A percentile compares a stretch with the other conserved stretches of the same genome.
phyloP scores from a whole-genome alignment of 2,329 filamentous ascomycete species.

The Claviceps cyperi region DNA sequence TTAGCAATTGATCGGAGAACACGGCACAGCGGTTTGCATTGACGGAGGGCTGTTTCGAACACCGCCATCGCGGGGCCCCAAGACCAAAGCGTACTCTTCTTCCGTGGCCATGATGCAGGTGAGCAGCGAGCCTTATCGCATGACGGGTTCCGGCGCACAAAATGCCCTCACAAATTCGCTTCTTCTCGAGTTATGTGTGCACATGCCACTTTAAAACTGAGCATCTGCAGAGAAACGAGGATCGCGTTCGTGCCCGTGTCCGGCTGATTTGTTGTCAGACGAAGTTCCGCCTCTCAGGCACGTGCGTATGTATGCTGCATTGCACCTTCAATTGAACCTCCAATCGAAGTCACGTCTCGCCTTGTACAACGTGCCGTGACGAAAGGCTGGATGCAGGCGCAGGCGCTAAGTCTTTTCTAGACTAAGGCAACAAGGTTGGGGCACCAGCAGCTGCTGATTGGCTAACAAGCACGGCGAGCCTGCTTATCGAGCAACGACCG shows the following conservation, averaged over 20 bases:
- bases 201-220: not conserved
- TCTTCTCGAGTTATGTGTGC: not conserved
- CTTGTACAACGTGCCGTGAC: not conserved
- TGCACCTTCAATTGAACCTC: too few relatives aligned
- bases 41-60: not conserved
- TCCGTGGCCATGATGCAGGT: conserved; percentile 6
- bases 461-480: not conserved
- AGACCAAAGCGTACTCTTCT: conserved; percentile 3
- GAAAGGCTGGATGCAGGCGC: not conserved
- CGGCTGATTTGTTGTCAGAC: not conserved
- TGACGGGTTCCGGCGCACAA: not conserved
- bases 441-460: not conserved
- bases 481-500: not conserved
- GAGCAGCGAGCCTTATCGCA: not conserved
- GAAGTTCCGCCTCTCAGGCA: too few relatives aligned
- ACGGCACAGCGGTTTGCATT: not conserved
- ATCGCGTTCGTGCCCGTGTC: not conserved
- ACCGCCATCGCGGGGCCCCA: not conserved
- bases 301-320: too few relatives aligned
- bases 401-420: not conserved
- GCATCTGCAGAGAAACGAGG: not conserved
- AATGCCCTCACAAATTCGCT: not conserved
- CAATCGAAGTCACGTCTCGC: too few relatives aligned
- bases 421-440: not conserved
- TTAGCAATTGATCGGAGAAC: not conserved